Base-by-base conservation (phyloP, 1,284 basidiomycete species). In the Athelia sp. region DNA sequence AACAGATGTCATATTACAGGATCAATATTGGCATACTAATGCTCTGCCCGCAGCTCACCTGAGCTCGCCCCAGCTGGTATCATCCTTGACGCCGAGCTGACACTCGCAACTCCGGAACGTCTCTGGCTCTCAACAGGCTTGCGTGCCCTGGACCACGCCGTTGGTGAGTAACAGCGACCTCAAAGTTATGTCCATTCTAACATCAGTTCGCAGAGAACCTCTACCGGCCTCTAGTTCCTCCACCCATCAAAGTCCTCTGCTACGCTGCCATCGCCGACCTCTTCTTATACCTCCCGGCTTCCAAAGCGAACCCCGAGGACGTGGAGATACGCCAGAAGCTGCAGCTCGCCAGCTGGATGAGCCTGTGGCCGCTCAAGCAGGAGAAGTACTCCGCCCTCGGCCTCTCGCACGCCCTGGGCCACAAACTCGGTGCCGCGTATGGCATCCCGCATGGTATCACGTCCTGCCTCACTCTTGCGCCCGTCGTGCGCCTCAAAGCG, bases 111-210 rank as follows among this genome's bases (percentile, higher is more conserved):
- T 0, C 90, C 90, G 2, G 82, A 87, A 54, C 72, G 80, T 21
- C 74, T 92, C 31, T 92, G 89, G 89, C 65, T 92, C 17, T 90
- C 88, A 1, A 86, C 84, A 8, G 87, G 86, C 2, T 70, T 90
- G 45, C 78, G 89, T 43, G 84, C 90, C 0, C 68, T 92, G 13
- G 89, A 93, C 61, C 90, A 93, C 60, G 82, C 86, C 21, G 79
- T 91, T 46, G 83, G 83, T 78, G 55, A 59, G 75, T 63, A 32
- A n/a, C 34, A 44, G n/a, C n/a, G n/a, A n/a, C n/a, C n/a, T n/a
- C n/a, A n/a, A n/a, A n/a, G n/a, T n/a, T n/a, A n/a, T n/a, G n/a
- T n/a, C n/a, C n/a, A n/a, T n/a, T n/a, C n/a, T n/a, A n/a, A n/a
- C n/a, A n/a, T n/a, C n/a, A n/a, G 4, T 22, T 31, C 31, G 6